A percentile compares a stretch with the other conserved stretches of the same genome.
phyloP scores from a whole-genome alignment of 2,329 filamentous ascomycete genomes.

The Aspergillus piperis region DNA sequence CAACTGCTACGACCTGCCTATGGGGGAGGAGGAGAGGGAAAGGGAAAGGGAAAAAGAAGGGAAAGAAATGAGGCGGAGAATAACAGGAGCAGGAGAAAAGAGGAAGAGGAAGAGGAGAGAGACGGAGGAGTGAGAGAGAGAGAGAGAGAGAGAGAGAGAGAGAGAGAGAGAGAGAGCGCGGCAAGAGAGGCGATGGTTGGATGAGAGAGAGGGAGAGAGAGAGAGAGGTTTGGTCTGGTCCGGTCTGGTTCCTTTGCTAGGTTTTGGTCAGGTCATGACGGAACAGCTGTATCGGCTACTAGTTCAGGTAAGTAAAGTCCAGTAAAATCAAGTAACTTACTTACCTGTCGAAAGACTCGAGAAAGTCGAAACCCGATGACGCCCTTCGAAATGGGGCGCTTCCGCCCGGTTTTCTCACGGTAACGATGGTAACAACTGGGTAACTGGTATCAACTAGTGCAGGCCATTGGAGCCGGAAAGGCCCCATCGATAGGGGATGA shows the following conservation, averaged over 20 bases:
- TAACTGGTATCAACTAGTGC: constrained; percentile 4
- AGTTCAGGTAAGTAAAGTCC: no score
- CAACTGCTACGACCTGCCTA: constrained; percentile 11
- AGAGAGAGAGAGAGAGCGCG: background rate
- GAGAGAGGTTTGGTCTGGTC: constrained; percentile 5
- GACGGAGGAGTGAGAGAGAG: constrained; percentile 24
- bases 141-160: background rate
- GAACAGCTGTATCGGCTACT: background rate
- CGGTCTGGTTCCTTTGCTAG: constrained; percentile 2
- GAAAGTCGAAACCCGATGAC: background rate
- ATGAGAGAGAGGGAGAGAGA: background rate
- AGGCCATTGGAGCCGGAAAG: background rate
- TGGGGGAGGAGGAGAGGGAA: constrained; percentile 9
- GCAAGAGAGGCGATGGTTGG: constrained; percentile 15
- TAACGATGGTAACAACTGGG: background rate
- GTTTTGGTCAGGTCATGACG: constrained; percentile 4
- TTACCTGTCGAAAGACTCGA: no score
- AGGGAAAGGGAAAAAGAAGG: constrained; percentile 12
- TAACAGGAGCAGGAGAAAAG: constrained; percentile 20
- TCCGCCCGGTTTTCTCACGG: constrained; percentile 1
- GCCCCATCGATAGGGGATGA: constrained; percentile 10
- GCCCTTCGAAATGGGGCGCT: background rate
- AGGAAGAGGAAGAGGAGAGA: constrained; percentile 26
- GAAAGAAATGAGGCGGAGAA: constrained; percentile 22
- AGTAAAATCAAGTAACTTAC: no score